Evolutionary conservation across 2,329 filamentous ascomycete genomes (phyloP).

Genomic region (Pseudopyricularia cyperi): DNA sequence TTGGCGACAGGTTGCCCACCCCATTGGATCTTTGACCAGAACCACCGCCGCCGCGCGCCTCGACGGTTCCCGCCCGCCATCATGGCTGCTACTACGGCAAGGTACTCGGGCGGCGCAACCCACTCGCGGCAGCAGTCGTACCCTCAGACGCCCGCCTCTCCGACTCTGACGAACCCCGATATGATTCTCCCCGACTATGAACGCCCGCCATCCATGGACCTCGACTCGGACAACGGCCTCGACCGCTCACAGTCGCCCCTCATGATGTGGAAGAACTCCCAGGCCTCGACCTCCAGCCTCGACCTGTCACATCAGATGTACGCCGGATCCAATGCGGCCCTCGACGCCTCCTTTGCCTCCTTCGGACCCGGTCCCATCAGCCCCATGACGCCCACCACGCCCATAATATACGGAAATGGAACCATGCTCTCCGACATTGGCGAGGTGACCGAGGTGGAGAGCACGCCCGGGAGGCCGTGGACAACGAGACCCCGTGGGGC

Average conservation of each 20-base stretch:
- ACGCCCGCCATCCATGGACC: constrained; percentile 33
- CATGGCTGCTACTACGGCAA: constrained; percentile 9
- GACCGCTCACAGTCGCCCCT: constrained; percentile 29
- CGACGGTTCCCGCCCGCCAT: too few species aligned
- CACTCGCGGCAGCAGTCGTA: constrained; percentile 23
- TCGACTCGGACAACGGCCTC: constrained; percentile 21
- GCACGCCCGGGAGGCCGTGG: constrained; percentile 28
- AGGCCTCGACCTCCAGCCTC: constrained; percentile 16
- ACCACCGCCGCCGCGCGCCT: too few species aligned
- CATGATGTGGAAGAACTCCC: constrained; percentile 37
- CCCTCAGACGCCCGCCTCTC: constrained; percentile 51
- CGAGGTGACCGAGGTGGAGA: constrained; percentile 40
- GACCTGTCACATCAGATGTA: constrained; percentile 28
- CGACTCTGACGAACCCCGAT: constrained; percentile 83
- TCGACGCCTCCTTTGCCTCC: background rate
- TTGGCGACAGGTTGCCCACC: background rate
- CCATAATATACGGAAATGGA: constrained; percentile 56
- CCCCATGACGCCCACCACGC: constrained; percentile 40
- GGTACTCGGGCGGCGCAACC: constrained; percentile 8
- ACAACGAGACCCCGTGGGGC: constrained; percentile 20
- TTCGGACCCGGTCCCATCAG: constrained; percentile 19
- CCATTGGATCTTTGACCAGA: background rate
- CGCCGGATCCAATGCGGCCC: constrained; percentile 15
- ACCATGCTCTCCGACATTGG: constrained; percentile 57
- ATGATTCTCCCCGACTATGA: constrained; percentile 80